Percentiles rank a stretch among this genome's conserved stretches.
Conservation (phyloP, 306 rosid species). For the Rosa chinensis region DNA sequence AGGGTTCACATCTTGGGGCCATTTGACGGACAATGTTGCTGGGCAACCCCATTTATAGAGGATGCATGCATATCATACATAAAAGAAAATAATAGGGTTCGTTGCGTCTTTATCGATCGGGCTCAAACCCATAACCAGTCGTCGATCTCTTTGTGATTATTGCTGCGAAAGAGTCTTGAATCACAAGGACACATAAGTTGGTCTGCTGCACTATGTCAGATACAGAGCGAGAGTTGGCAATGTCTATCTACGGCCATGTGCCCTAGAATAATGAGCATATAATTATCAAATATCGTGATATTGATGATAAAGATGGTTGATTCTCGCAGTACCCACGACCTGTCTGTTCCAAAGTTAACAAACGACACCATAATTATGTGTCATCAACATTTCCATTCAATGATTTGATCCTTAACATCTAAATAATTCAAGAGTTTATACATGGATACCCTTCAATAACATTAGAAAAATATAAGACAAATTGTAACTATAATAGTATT, state of each 20-base stretch:
- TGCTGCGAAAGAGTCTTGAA: not conserved
- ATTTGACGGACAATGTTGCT: not conserved
- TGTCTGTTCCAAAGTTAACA: not conserved
- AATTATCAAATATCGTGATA: not conserved
- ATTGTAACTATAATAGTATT: no score
- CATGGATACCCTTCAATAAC: not conserved
- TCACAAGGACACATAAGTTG: not conserved
- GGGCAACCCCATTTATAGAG: not conserved
- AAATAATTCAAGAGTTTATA: not conserved
- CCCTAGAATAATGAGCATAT: constrained; percentile 6
- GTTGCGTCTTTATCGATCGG: constrained; percentile 6
- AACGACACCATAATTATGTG: not conserved
- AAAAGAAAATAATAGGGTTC: not conserved
- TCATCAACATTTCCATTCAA: not conserved
- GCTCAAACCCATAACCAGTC: not conserved
- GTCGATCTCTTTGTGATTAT: constrained; percentile 12
- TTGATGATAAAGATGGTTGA: not conserved
- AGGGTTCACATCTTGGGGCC: constrained; percentile 20
- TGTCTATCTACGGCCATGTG: constrained; percentile 13
- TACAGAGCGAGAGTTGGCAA: constrained; percentile 4
- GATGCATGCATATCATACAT: not conserved
- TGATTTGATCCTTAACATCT: not conserved
- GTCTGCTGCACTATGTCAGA: constrained; percentile 2
- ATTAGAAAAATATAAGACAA: no score
- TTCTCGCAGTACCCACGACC: not conserved